These are phyloP conservation scores for Ustilago loliicola DNA, from an alignment of 1,284 basidiomycete species.

Conservation along the genomic window DNA sequence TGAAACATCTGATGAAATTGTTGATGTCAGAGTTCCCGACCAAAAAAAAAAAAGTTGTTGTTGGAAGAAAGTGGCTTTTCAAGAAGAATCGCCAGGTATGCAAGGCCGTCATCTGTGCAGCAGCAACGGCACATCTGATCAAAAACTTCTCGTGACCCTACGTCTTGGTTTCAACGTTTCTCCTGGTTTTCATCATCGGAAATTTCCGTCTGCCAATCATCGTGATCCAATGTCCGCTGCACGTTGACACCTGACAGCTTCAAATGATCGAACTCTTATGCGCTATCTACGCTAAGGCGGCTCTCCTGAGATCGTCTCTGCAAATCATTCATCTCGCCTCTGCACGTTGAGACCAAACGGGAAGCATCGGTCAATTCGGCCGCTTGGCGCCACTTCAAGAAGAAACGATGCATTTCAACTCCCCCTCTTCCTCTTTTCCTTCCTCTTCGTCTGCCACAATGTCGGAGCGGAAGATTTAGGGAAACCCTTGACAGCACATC, in stretches of 20 bases:
- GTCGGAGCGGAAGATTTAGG: not conserved
- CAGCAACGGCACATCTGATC: conserved; percentile 1
- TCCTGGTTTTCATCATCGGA: conserved; percentile 15
- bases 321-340: conserved; percentile 13
- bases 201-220: conserved; percentile 32
- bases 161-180: not conserved
- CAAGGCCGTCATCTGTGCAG: conserved; percentile 7
- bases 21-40: not conserved
- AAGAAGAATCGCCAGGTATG: not conserved
- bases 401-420: not conserved
- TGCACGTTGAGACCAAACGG: not conserved
- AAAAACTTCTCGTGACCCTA: conserved; percentile 23
- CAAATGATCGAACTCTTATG: conserved; percentile 2
- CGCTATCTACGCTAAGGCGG: not conserved
- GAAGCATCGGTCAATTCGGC: conserved; percentile 18
- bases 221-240: conserved; percentile 18
- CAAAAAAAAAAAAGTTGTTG: not conserved
- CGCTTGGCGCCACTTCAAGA: conserved; percentile 5
- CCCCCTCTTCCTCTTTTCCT: not conserved
- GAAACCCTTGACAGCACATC: not conserved
- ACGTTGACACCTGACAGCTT: conserved; percentile 20
- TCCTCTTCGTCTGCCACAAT: not conserved
- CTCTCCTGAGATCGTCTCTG: conserved; percentile 20
- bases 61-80: conserved; percentile 1
- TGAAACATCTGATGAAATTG: not conserved